Base-by-base conservation (phyloP, 495 filamentous ascomycete species). In the Amorphotheca resinae region DNA sequence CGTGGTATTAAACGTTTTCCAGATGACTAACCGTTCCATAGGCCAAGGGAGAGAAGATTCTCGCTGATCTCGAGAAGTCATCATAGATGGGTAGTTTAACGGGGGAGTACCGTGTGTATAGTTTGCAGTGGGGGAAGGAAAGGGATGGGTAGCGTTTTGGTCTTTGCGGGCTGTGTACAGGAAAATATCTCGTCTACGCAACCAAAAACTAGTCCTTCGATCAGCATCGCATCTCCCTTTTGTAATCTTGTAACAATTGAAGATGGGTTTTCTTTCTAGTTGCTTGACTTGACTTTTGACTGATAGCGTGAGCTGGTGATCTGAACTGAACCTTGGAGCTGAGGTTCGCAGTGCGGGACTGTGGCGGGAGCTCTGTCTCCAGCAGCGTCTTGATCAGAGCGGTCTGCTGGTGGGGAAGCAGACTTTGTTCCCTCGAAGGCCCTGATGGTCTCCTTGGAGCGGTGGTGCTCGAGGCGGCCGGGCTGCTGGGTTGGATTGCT, bases 1-100 rank as follows among this genome's bases (percentile, higher is more conserved):
- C 25, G n/a, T n/a, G n/a, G n/a, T n/a, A n/a, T n/a, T n/a, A n/a
- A n/a, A n/a, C n/a, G n/a, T n/a, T n/a, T n/a, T n/a, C n/a, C n/a
- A n/a, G n/a, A n/a, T n/a, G n/a, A n/a, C n/a, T n/a, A n/a, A n/a
- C n/a, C n/a, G 5, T 28, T 28, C 5, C 25, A 11, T 11, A 28
- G 25, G 80, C 72, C 59, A 96, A 96, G 84, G 89, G 89, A 69
- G 88, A 95, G 79, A 93, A 95, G 86, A 94, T 96, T 71, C 68
- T 95, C 66, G 87, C 89, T 54, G 89, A 96, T 61, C 69, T 96
- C n/a, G 38, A 28, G 25, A 28, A 11, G 25, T 11, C 5, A 28
- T 28, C 6, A 30, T 30, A 12, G 6, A 30, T 12, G 6, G 12
- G 25, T 6, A 30, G 25, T 6, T 30, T 30, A 30, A 12, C 25